A percentile compares a stretch with the other conserved stretches of the same genome.
Evolutionary conservation across 2,329 filamentous ascomycete species (phyloP).

Genomic region (Diaporthe aspalathi): DNA sequence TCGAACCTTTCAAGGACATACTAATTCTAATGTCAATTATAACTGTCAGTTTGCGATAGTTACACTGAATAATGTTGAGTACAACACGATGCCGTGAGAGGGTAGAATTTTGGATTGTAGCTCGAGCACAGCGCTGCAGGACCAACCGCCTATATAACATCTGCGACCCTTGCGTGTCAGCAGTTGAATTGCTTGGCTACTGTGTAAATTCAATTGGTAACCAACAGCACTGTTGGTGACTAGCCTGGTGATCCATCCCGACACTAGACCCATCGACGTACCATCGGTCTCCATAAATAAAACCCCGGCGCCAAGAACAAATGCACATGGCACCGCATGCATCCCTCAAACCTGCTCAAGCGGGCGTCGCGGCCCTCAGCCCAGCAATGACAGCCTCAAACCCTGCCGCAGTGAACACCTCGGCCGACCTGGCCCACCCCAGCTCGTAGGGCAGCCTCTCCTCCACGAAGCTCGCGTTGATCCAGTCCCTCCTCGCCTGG

Average conservation of each 20-base stretch:
- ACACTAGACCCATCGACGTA: not conserved
- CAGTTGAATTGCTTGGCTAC: not conserved
- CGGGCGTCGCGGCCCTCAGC: not conserved
- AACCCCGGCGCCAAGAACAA: not conserved
- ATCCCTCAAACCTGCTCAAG: not conserved
- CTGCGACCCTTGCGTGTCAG: not conserved
- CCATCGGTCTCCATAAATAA: not conserved
- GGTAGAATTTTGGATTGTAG: not conserved
- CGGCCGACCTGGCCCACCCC: not conserved
- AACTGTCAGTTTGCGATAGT: not conserved
- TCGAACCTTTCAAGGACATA: not conserved
- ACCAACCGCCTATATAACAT: not conserved
- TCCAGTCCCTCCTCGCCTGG: not conserved
- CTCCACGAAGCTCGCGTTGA: slow-evolving; percentile 13
- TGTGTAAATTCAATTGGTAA: not conserved
- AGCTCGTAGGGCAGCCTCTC: slow-evolving; percentile 7
- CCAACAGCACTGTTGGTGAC: not conserved
- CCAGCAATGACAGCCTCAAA: slow-evolving; percentile 12
- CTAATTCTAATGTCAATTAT: no score
- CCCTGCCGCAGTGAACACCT: not conserved
- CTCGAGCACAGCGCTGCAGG: not conserved
- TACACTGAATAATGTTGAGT: not conserved
- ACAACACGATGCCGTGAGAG: not conserved
- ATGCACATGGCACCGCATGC: not conserved
- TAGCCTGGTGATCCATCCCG: not conserved